Conservation (phyloP, 2,329 filamentous ascomycete genomes). For the Leptographium wingfieldii region DNA sequence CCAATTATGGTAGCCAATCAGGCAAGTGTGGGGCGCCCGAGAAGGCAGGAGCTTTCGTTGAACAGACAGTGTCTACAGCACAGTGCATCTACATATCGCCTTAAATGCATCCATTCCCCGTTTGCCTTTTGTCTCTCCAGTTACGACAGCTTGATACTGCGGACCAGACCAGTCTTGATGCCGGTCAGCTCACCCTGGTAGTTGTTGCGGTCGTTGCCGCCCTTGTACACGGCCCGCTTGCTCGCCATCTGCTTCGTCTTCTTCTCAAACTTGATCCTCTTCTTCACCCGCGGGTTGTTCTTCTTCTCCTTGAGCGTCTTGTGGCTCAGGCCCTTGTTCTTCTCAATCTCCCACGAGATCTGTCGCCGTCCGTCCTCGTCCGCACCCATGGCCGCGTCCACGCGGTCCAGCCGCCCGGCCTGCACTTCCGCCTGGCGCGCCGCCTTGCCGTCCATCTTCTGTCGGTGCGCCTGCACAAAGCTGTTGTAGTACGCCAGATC, state of each 20-base stretch:
- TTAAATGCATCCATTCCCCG: too few species aligned
- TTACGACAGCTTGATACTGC: conserved; percentile 78
- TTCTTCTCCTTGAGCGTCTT: conserved; percentile 64
- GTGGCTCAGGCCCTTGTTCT: conserved; percentile 91
- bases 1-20: background rate
- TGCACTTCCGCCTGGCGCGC: conserved; percentile 42
- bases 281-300: conserved; percentile 92
- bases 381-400: conserved; percentile 54
- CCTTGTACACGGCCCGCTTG: conserved; percentile 76
- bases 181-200: conserved; percentile 89
- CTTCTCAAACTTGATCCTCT: conserved; percentile 89
- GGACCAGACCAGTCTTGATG: conserved; percentile 88
- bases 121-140: too few species aligned
- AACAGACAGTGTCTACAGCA: background rate
- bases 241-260: conserved; percentile 95
- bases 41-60: background rate
- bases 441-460: conserved; percentile 62
- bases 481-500: conserved; percentile 34
- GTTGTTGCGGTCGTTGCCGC: conserved; percentile 68
- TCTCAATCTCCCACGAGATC: conserved; percentile 87
- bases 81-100: too few species aligned
- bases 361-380: conserved; percentile 80
- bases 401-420: conserved; percentile 50
- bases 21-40: background rate
- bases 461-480: conserved; percentile 15